Conservation (phyloP, 2,329 filamentous ascomycete species). For the Fusarium fujikuroi region DNA sequence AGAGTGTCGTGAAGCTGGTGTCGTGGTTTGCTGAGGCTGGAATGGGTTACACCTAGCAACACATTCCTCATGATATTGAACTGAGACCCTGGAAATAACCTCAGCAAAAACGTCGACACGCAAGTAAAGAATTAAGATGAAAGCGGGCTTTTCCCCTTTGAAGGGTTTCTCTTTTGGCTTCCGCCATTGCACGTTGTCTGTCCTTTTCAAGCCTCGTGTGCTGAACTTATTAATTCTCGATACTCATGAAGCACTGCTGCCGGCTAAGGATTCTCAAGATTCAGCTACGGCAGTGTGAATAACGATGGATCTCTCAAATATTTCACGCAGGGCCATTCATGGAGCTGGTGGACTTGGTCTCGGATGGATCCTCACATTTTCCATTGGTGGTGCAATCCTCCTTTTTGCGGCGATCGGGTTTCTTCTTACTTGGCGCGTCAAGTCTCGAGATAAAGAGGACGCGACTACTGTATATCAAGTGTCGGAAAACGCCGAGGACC, state of each 20-base stretch:
- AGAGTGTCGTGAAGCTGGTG: slow-evolving; percentile 13
- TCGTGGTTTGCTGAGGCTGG: slow-evolving; percentile 42
- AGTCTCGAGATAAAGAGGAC: slow-evolving; percentile 32
- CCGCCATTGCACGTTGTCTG: slow-evolving; percentile 31
- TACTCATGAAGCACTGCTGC: slow-evolving; percentile 16
- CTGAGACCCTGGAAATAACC: slow-evolving; percentile 46
- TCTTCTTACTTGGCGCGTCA: slow-evolving; percentile 54
- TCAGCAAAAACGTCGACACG: slow-evolving; percentile 27
- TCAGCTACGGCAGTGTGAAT: slow-evolving; percentile 24
- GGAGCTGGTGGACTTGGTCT: slow-evolving; percentile 44
- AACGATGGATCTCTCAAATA: slow-evolving; percentile 19
- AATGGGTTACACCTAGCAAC: slow-evolving; percentile 53
- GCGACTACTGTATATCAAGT: slow-evolving; percentile 46
- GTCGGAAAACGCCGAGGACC: slow-evolving; percentile 33
- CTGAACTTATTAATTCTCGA: slow-evolving; percentile 4
- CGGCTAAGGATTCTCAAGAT: slow-evolving; percentile 4
- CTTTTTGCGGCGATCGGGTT: slow-evolving; percentile 57
- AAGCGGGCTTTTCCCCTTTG: slow-evolving; percentile 29
- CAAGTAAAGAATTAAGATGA: slow-evolving; percentile 34
- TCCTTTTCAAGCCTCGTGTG: slow-evolving; percentile 24
- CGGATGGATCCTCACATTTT: slow-evolving; percentile 58
- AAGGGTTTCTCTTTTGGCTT: slow-evolving; percentile 26
- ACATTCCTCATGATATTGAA: slow-evolving; percentile 52
- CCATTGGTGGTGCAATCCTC: slow-evolving; percentile 59
- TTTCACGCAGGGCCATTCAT: slow-evolving; percentile 13